These are phyloP conservation scores for Neonectria faginata DNA, from an alignment of 2,329 filamentous ascomycete genomes.

Conservation along the genomic window DNA sequence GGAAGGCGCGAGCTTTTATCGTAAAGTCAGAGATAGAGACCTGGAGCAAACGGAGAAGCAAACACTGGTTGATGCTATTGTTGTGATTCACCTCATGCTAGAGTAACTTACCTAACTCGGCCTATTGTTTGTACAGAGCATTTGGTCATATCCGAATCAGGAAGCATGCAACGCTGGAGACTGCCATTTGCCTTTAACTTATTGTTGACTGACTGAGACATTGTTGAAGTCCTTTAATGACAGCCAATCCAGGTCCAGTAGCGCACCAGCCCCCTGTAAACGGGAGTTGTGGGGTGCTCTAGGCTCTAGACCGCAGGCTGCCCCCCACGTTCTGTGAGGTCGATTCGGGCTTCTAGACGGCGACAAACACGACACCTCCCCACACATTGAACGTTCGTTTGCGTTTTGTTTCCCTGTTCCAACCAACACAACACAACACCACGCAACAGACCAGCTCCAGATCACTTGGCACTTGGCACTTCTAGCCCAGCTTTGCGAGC, in stretches of 20 bases:
- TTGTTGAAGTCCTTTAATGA: too few relatives aligned
- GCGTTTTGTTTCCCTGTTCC: neutral
- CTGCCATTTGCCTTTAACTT: neutral
- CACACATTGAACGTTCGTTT: slow-evolving; percentile 1
- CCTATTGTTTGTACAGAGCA: too few relatives aligned
- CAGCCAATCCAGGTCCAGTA: too few relatives aligned
- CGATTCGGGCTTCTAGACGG: slow-evolving; percentile 1
- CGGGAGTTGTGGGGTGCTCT: neutral
- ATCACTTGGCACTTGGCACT: neutral
- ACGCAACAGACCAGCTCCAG: neutral
- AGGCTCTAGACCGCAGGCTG: neutral
- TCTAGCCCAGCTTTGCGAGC: neutral
- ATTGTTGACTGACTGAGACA: neutral
- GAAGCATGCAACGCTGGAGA: neutral
- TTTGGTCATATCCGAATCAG: neutral
- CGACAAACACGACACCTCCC: slow-evolving; percentile 3
- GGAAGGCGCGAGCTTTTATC: neutral
- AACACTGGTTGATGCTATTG: neutral
- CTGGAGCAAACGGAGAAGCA: neutral
- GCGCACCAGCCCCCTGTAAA: slow-evolving; percentile 2
- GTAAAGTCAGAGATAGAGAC: neutral
- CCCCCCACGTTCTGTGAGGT: neutral
- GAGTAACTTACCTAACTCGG: too few relatives aligned
- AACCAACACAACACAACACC: neutral
- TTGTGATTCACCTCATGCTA: neutral